phyloP scores from a whole-genome alignment of 495 filamentous ascomycete species.

The Penicillium bialowiezense region DNA sequence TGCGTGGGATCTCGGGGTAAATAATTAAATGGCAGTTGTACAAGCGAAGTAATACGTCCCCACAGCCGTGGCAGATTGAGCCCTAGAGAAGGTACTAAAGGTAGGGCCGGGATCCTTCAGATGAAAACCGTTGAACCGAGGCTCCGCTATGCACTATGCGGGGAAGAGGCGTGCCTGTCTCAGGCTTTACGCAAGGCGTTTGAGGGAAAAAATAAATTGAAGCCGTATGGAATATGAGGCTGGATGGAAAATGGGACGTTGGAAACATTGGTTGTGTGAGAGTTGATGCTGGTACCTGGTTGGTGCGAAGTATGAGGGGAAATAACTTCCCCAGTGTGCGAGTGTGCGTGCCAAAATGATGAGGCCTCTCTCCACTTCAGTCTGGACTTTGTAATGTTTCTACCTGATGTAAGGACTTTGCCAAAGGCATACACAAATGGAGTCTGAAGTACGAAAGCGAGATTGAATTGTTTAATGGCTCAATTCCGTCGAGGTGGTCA shows the following conservation, averaged over 20 bases:
- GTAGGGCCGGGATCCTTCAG: not conserved
- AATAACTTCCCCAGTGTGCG: not conserved
- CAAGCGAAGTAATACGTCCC: not conserved
- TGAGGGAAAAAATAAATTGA: not conserved
- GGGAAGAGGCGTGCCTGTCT: constrained; percentile 7
- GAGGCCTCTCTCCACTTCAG: constrained; percentile 2
- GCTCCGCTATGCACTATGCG: constrained; percentile 7
- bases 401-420: not conserved
- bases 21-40: too few relatives aligned
- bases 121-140: constrained; percentile 11
- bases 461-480: not conserved
- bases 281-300: too few relatives aligned
- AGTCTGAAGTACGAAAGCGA: too few relatives aligned
- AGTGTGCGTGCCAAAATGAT: not conserved
- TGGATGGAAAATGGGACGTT: too few relatives aligned
- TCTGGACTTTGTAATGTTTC: not conserved
- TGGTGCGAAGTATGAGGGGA: too few relatives aligned
- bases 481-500: too few relatives aligned
- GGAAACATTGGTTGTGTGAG: too few relatives aligned
- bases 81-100: not conserved
- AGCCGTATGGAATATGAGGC: not conserved
- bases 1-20: not conserved
- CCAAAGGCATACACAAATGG: too few relatives aligned
- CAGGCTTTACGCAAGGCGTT: constrained; percentile 2
- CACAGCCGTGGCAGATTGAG: constrained; percentile 6